Percentiles rank a stretch among this genome's conserved stretches.
Conservation (phyloP, 2,329 filamentous ascomycete genomes). For the Cercospora nicotianae region DNA sequence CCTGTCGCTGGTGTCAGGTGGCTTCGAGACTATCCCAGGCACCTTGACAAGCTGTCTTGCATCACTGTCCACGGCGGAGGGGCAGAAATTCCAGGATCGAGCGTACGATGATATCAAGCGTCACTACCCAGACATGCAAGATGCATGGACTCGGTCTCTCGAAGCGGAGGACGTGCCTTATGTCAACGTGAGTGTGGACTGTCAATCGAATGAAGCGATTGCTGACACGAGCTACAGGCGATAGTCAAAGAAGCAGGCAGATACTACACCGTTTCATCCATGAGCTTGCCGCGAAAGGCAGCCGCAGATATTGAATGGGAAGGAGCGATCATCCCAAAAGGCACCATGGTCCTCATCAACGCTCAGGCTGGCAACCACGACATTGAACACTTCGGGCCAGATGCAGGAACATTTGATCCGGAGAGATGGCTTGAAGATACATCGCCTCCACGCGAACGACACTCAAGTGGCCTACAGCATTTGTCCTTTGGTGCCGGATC, state of each 20-base stretch:
- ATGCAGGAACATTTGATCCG: conserved; percentile 51
- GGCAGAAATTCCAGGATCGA: conserved; percentile 54
- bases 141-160: conserved; percentile 50
- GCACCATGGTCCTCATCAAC: conserved; percentile 58
- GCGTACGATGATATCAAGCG: conserved; percentile 55
- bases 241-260: conserved; percentile 56
- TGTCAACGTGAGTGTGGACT: conserved; percentile 31
- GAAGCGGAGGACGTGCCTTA: conserved; percentile 53
- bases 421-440: conserved; percentile 50
- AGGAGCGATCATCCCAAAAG: conserved; percentile 52
- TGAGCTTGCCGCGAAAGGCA: conserved; percentile 55
- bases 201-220: not conserved
- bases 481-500: conserved; percentile 56
- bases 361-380: conserved; percentile 58
- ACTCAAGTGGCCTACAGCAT: conserved; percentile 40
- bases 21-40: conserved; percentile 57
- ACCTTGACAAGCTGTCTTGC: conserved; percentile 55
- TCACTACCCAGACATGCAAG: conserved; percentile 47
- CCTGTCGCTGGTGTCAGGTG: conserved; percentile 54
- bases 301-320: conserved; percentile 50
- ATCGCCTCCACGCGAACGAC: conserved; percentile 39
- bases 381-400: conserved; percentile 51
- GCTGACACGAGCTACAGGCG: conserved; percentile 26
- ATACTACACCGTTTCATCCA: conserved; percentile 56
- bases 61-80: conserved; percentile 50